Percentiles rank a stretch among this genome's conserved stretches.
phyloP scores from a whole-genome alignment of 371 early-diverging fungal species.

The Saksenaea oblongispora region DNA sequence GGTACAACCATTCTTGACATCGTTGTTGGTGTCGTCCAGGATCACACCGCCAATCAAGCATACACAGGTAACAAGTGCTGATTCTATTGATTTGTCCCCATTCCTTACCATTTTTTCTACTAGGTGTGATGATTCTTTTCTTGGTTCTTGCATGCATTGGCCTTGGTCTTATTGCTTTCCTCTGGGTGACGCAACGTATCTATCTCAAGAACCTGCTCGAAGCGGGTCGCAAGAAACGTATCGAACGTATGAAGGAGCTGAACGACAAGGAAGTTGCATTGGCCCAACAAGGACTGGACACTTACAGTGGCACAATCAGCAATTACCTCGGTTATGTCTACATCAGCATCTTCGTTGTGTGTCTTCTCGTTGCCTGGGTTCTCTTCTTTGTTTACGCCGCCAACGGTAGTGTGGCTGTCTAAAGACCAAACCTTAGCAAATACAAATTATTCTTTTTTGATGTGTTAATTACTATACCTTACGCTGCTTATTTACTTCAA shows the following conservation, averaged over 20 bases:
- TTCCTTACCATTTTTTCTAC: neutral
- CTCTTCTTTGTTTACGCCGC: constrained; percentile 49
- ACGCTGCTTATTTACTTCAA: neutral
- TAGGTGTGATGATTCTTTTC: constrained; percentile 43
- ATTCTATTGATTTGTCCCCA: neutral
- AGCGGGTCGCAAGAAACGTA: constrained; percentile 30
- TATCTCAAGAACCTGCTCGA: constrained; percentile 36
- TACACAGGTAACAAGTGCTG: constrained; percentile 25
- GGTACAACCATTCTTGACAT: constrained; percentile 55
- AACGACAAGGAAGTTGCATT: constrained; percentile 38
- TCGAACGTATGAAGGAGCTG: constrained; percentile 40
- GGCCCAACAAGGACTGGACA: constrained; percentile 39
- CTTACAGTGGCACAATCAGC: constrained; percentile 22
- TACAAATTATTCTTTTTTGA: neutral
- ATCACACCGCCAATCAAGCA: constrained; percentile 34
- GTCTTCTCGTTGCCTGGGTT: constrained; percentile 41
- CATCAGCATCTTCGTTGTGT: constrained; percentile 25
- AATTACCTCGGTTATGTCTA: constrained; percentile 24
- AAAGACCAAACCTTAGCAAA: constrained; percentile 1
- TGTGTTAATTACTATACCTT: no score
- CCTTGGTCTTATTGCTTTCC: constrained; percentile 28
- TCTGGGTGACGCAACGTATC: constrained; percentile 33
- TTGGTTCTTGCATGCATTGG: constrained; percentile 36
- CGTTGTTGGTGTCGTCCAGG: constrained; percentile 52
- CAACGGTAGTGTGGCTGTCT: constrained; percentile 16